Evolutionary conservation across 306 rosid genomes (phyloP), one percentile per base, ranked within the genome.

Genomic region (Crotalaria pallida): DNA sequence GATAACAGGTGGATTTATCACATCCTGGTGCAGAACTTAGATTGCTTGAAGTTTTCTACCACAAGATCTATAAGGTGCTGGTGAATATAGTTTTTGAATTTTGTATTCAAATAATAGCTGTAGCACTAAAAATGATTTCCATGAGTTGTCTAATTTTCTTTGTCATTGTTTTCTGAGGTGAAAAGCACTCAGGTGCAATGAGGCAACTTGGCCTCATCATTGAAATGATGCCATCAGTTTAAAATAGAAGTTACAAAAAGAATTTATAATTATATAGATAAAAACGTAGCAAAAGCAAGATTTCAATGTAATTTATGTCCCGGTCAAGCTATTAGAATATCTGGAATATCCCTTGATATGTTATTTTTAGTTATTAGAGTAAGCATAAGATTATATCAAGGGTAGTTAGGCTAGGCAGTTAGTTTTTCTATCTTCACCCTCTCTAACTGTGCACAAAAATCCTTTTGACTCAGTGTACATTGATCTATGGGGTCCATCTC

Each of bases 21-120:
- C 88, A 77, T 81, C 89, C 92, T 15, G 72, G 85, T 69, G 98
- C 94, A 7, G 97, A 90, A 79, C 85, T 93, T 63, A 84, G 98
- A 79, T 78, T 93, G 75, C 87, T 93, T 16, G 98, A 93, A 78
- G 97, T 90, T 80, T 93, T 93, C 73, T 88, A 88, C 79, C 98
- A 93, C 86, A 93, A 88, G 82, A 93, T 93, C 49, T 93, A 93
- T 68, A 93, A 93, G 97, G 98, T 93, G 51, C 12, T 65, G 36
- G 12, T 21, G n/a, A 47, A 12, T 48, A 3, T 6, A 45, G 49
- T 43, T 56, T 51, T 2, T 43, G 4, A 62, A 40, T 10, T 49
- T 57, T 40, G 26, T 33, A 49, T 40, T 15, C 12, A 9, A 53
- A 36, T 49, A 7, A 16, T 9, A 1, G 9, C 49, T 11, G 4